phyloP scores from a whole-genome alignment of 2,329 filamentous ascomycete genomes.

The Aureobasidium namibiae region DNA sequence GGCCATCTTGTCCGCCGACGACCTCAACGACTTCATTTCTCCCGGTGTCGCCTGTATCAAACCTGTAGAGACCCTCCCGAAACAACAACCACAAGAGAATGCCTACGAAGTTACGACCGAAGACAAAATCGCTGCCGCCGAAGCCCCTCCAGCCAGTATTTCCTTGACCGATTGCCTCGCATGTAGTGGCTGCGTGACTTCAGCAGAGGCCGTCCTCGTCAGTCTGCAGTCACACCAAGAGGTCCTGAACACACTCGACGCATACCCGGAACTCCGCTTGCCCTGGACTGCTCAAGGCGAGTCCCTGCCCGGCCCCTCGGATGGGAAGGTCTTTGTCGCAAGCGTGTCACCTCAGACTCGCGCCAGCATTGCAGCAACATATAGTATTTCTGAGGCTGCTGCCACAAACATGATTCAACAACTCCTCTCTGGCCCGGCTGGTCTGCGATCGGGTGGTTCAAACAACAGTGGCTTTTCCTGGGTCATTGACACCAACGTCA shows the following conservation, averaged over 20 bases:
- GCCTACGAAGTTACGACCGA: constrained; percentile 87
- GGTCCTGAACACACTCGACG: constrained; percentile 74
- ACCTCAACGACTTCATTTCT: constrained; percentile 98
- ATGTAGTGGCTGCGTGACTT: constrained; percentile 95
- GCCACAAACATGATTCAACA: constrained; percentile 78
- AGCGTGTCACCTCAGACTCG: constrained; percentile 87
- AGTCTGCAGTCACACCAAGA: constrained; percentile 90
- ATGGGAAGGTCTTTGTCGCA: constrained; percentile 77
- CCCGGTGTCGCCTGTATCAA: constrained; percentile 98
- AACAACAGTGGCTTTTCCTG: constrained; percentile 74
- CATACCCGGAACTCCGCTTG: constrained; percentile 38
- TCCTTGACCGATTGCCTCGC: constrained; percentile 95
- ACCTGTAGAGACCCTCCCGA: constrained; percentile 82
- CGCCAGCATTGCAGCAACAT: constrained; percentile 80
- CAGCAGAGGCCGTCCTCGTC: constrained; percentile 93
- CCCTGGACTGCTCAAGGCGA: constrained; percentile 21
- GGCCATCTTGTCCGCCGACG: constrained; percentile 91
- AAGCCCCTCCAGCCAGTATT: constrained; percentile 73
- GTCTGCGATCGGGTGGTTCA: constrained; percentile 61
- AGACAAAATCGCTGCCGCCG: constrained; percentile 54
- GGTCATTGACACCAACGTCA: constrained; percentile 81
- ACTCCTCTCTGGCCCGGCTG: constrained; percentile 61
- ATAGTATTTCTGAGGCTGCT: constrained; percentile 62
- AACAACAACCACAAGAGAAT: constrained; percentile 44
- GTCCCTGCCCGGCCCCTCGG: constrained; percentile 17